Evolutionary conservation across 495 filamentous ascomycete genomes (phyloP).

Genomic region (Tricharina praecox): DNA sequence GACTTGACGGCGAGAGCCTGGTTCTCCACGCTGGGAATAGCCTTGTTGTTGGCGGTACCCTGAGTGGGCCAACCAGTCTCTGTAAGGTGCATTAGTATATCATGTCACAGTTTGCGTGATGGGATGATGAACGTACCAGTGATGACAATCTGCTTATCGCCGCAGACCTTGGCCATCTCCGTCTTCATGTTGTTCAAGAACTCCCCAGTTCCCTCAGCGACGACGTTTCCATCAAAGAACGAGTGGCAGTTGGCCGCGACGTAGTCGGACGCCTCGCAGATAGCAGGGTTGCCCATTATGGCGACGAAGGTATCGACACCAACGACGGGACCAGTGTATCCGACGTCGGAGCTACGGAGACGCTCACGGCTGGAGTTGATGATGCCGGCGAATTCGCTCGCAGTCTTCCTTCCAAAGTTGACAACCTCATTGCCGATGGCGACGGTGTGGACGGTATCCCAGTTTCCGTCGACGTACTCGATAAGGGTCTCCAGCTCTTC

Average conservation of each 20-base stretch:
- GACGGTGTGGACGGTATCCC: constrained; percentile 51
- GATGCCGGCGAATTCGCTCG: constrained; percentile 32
- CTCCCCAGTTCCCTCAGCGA: constrained; percentile 40
- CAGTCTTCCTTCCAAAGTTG: constrained; percentile 40
- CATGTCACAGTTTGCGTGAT: too few species aligned
- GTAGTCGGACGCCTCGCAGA: constrained; percentile 61
- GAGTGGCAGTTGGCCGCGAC: constrained; percentile 69
- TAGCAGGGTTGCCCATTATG: constrained; percentile 43
- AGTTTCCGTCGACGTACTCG: constrained; percentile 37
- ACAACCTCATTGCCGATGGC: constrained; percentile 69
- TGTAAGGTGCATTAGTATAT: constrained; percentile 32
- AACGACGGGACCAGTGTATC: constrained; percentile 56
- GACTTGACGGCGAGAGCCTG: constrained; percentile 47
- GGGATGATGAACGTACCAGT: constrained; percentile 21
- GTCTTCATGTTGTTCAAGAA: constrained; percentile 41
- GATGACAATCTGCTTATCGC: constrained; percentile 41
- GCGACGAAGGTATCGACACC: constrained; percentile 63
- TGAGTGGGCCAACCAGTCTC: constrained; percentile 73
- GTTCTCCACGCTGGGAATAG: constrained; percentile 44
- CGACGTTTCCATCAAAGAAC: constrained; percentile 55
- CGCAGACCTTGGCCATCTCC: constrained; percentile 36
- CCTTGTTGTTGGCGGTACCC: constrained; percentile 45
- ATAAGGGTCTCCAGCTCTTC: constrained; percentile 38
- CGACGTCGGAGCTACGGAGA: constrained; percentile 39
- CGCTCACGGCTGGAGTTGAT: constrained; percentile 28